Conservation (phyloP, 148 eudicot genomes). For the Chenopodium album region DNA sequence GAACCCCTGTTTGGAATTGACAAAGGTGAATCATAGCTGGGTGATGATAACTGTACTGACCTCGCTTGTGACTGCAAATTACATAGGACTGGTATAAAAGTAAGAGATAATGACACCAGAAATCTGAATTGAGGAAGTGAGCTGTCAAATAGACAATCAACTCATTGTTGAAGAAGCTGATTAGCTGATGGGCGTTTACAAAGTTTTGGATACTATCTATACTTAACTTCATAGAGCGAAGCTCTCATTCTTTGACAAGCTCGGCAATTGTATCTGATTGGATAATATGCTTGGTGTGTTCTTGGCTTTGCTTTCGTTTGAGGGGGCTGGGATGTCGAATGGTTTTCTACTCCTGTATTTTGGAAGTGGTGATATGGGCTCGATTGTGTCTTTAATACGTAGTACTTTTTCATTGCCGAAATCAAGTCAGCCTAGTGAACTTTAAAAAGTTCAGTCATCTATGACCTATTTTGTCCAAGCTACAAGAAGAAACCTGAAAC, state of each 20-base stretch:
- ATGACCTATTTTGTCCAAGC: too few relatives aligned
- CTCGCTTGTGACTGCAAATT: neutral
- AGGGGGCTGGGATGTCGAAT: too few relatives aligned
- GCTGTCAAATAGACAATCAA: constrained; percentile 11
- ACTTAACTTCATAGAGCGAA: neutral
- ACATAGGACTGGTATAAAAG: constrained; percentile 4
- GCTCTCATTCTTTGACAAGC: neutral
- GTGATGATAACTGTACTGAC: neutral
- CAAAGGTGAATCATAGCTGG: neutral
- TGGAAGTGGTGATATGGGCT: too few relatives aligned
- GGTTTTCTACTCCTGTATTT: too few relatives aligned
- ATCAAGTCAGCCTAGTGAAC: too few relatives aligned
- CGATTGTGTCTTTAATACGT: too few relatives aligned
- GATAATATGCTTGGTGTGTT: neutral
- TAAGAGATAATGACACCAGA: constrained; percentile 1
- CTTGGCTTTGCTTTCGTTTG: neutral
- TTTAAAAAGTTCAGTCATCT: too few relatives aligned
- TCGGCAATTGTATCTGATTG: too few relatives aligned
- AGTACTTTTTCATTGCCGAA: too few relatives aligned
- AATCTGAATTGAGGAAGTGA: neutral
- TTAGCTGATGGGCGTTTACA: neutral
- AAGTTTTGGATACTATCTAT: too few relatives aligned
- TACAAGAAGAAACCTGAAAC: too few relatives aligned
- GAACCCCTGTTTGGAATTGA: neutral
- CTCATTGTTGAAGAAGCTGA: neutral